Evolutionary conservation across 257 asterid species (phyloP), one percentile per base, ranked within the genome.

Genomic region (Lithospermum erythrorhizon): DNA sequence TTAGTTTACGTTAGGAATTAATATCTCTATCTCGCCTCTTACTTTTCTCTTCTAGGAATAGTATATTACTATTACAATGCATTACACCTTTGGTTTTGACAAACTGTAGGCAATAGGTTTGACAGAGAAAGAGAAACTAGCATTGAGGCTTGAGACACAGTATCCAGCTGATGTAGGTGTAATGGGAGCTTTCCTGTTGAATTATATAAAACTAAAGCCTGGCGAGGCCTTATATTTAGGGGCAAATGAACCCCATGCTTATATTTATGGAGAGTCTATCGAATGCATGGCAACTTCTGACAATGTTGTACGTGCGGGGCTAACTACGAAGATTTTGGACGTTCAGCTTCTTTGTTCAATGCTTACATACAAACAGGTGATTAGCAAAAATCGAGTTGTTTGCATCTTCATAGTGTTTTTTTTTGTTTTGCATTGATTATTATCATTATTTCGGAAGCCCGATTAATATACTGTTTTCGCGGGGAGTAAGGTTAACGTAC

Each of bases 231-330:
- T 87, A 18, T 81, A 75, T 75, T 67, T 87, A 65, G 94, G 85
- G 5, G 90, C 94, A 47, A 82, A 84, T 49, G 94, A 87, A 70
- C 95, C 90, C 30, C 95, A 87, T 55, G 94, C 95, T 19, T 87
- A 84, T 55, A 52, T 87, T 55, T 77, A 69, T 3, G 95, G 94
- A 9, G 95, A 87, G 41, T 87, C 90, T 59, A 15, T 87, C 15
- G 95, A 87, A 72, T 87, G 95, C 70, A 87, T 87, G 95, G 95
- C 95, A 65, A 84, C 95, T 25, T 87, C 94, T 16, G 90, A 87
- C 75, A 87, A 84, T 58, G 95, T 87, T 20, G 94, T 87, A 6
- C 90, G 95, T 0, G 95, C 94, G 57, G 94, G 95, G 35, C 90
- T 87, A 57, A 87, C 95, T 21, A 87, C 87, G 2, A 84, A 87